These are phyloP conservation scores for Magnusiomyces paraingens DNA, from an alignment of 1,139 yeast species.

Conservation along the genomic window DNA sequence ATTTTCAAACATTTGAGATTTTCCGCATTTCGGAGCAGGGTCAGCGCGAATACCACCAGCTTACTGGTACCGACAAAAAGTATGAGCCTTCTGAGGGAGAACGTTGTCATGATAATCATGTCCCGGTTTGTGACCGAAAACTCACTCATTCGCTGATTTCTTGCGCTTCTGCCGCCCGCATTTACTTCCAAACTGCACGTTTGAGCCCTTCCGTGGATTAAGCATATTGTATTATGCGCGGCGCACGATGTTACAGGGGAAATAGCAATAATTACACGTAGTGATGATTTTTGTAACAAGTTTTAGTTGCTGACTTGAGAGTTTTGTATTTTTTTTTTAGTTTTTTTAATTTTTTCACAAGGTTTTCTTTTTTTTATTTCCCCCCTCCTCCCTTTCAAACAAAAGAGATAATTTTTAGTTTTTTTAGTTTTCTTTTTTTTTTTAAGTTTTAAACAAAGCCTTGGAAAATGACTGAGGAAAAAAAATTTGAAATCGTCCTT, in stretches of 20 bases:
- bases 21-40: constrained; percentile 47
- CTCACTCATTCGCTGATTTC: constrained; percentile 56
- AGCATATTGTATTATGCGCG: background rate
- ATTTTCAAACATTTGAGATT: constrained; percentile 58
- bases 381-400: too few relatives aligned
- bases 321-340: too few relatives aligned
- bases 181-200: constrained; percentile 63
- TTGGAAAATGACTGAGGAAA: background rate
- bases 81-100: constrained; percentile 49
- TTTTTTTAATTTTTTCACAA: too few relatives aligned
- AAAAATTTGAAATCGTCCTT: background rate
- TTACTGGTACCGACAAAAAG: constrained; percentile 52
- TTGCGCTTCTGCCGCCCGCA: constrained; percentile 59
- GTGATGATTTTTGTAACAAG: too few relatives aligned
- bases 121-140: constrained; percentile 34
- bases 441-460: background rate
- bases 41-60: constrained; percentile 46
- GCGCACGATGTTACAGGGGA: too few relatives aligned
- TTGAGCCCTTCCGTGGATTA: background rate
- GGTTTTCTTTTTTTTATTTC: too few relatives aligned
- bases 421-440: background rate
- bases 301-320: too few relatives aligned
- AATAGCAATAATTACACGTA: too few relatives aligned
- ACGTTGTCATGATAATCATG: constrained; percentile 36
- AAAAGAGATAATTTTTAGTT: too few relatives aligned